Conservation (phyloP, 352 stramenopile genomes). For the Pilasporangium apinafurcum region DNA sequence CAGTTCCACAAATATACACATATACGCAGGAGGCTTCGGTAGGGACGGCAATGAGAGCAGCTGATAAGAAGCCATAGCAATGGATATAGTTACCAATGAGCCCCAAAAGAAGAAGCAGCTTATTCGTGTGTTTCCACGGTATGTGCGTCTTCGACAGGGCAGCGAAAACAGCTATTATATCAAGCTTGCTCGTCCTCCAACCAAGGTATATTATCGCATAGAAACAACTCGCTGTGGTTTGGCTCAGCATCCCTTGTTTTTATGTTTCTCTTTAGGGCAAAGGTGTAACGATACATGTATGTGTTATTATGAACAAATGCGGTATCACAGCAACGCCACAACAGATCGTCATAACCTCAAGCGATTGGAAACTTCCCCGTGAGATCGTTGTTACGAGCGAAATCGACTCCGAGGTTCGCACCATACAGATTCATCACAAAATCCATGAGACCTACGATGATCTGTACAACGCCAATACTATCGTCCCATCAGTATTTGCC, state of each 20-base stretch:
- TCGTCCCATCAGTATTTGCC: conserved; percentile 59
- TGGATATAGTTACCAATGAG: conserved; percentile 11
- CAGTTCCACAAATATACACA: too few species aligned
- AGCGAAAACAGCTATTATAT: conserved; percentile 59
- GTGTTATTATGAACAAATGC: conserved; percentile 55
- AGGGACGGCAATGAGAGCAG: too few species aligned
- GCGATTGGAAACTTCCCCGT: conserved; percentile 39
- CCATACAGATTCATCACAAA: conserved; percentile 72
- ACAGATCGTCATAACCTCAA: conserved; percentile 46
- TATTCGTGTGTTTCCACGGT: conserved; percentile 47
- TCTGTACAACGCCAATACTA: conserved; percentile 29
- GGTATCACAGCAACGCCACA: conserved; percentile 38
- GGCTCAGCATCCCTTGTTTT: neutral
- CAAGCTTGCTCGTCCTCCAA: conserved; percentile 39
- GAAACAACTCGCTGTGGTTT: too few species aligned
- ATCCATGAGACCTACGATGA: conserved; percentile 49
- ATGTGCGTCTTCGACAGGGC: conserved; percentile 53
- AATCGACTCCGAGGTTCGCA: conserved; percentile 41
- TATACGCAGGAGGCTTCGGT: too few species aligned
- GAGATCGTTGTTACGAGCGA: conserved; percentile 37
- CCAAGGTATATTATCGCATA: conserved; percentile 20
- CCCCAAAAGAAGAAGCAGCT: conserved; percentile 28
- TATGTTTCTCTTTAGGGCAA: conserved; percentile 17
- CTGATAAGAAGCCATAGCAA: neutral
- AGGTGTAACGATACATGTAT: conserved; percentile 54